A percentile compares a stretch with the other conserved stretches of the same genome.
Conservation (phyloP, 2,329 filamentous ascomycete species). For the Sphaerulina musiva region DNA sequence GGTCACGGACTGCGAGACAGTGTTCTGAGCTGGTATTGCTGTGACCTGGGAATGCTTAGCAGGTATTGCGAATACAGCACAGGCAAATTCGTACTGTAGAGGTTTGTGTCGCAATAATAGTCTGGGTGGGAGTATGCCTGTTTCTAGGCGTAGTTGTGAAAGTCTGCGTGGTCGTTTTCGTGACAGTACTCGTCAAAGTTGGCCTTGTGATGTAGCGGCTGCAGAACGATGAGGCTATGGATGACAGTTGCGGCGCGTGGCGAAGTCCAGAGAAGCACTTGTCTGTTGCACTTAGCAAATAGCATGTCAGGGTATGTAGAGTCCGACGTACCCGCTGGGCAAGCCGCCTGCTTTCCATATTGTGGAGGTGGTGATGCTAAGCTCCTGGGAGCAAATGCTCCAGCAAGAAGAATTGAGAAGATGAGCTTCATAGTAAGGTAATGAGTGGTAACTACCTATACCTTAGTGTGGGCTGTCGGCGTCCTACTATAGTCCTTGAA, state of each 20-base stretch:
- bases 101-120: not conserved
- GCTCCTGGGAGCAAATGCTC: not conserved
- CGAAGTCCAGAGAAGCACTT: slow-evolving; percentile 7
- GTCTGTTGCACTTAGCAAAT: not conserved
- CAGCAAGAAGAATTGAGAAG: not conserved
- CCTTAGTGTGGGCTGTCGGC: not conserved
- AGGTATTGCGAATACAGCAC: not conserved
- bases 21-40: not conserved
- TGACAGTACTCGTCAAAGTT: slow-evolving; percentile 4
- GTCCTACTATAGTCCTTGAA: not conserved
- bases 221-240: slow-evolving; percentile 5
- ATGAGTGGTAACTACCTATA: not conserved
- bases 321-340: not conserved
- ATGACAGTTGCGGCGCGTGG: not conserved
- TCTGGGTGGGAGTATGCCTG: not conserved
- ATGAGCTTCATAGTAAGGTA: not conserved
- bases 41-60: not conserved
- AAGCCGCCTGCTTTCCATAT: not conserved
- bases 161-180: slow-evolving; percentile 1
- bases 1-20: not conserved
- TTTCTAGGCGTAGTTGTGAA: not conserved
- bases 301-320: no score
- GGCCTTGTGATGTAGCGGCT: slow-evolving; percentile 7
- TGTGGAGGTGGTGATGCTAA: not conserved
- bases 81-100: not conserved